Conservation (phyloP, 179 eudicot genomes). For the Spergularia azorica region DNA sequence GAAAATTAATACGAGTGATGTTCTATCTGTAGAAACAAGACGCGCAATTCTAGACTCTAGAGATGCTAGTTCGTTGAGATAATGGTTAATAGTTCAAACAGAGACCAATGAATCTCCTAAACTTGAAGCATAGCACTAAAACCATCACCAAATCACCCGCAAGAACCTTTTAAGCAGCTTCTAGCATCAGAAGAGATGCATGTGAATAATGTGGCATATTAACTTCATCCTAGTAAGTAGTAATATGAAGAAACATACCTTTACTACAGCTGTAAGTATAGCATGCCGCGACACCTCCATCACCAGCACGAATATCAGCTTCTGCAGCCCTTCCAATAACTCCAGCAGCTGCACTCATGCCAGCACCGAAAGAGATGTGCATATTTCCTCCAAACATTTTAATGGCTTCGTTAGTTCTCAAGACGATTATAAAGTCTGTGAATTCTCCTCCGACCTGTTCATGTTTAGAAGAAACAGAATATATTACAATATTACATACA, state of each 20-base stretch:
- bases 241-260: conserved; percentile 42
- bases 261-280: conserved; percentile 93
- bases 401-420: conserved; percentile 78
- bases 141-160: too few species aligned
- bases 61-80: too few species aligned
- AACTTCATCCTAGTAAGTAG: too few species aligned
- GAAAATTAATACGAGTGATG: neutral
- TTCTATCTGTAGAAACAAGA: too few species aligned
- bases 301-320: conserved; percentile 84
- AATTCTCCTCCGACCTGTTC: conserved; percentile 86
- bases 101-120: too few species aligned
- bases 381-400: conserved; percentile 71
- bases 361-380: conserved; percentile 87
- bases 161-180: neutral
- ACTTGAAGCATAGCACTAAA: too few species aligned
- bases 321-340: conserved; percentile 74
- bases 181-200: neutral
- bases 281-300: conserved; percentile 77
- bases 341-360: conserved; percentile 90
- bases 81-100: too few species aligned
- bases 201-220: neutral
- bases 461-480: neutral
- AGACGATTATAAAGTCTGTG: conserved; percentile 71
- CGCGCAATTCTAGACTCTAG: too few species aligned
- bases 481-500: neutral